Conservation (phyloP, 2,329 filamentous ascomycete genomes). For the Aaosphaeria arxii region DNA sequence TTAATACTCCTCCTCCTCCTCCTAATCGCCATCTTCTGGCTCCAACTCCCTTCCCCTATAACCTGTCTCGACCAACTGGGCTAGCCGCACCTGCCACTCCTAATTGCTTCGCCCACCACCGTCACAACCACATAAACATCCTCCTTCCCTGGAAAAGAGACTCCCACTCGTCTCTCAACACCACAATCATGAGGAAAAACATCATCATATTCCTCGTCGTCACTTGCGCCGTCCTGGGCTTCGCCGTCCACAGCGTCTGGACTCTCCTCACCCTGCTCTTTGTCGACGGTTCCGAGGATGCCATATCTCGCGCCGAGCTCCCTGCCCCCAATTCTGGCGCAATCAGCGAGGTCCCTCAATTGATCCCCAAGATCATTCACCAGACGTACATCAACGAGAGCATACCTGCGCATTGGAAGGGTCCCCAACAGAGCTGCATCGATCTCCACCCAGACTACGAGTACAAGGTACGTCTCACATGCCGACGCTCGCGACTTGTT, state of each 20-base stretch:
- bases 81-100: no score
- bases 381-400: constrained; percentile 72
- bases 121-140: no score
- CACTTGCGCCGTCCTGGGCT: constrained; percentile 61
- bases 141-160: neutral
- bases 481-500: neutral
- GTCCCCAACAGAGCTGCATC: constrained; percentile 64
- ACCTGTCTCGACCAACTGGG: no score
- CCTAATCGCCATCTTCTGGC: no score
- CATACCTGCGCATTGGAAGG: constrained; percentile 65
- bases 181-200: constrained; percentile 56
- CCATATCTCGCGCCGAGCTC: constrained; percentile 64
- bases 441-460: constrained; percentile 69
- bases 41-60: no score
- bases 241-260: constrained; percentile 66
- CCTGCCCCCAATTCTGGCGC: constrained; percentile 62
- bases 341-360: constrained; percentile 54
- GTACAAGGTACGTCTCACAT: constrained; percentile 58
- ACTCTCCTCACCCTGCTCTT: constrained; percentile 69
- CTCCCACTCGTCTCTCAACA: neutral
- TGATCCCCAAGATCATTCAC: constrained; percentile 76
- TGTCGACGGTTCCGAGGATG: constrained; percentile 64
- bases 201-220: constrained; percentile 62
- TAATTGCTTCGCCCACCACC: no score
- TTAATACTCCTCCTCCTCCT: no score